Conservation (phyloP, 495 filamentous ascomycete genomes). For the Aspergillus ellipticus region DNA sequence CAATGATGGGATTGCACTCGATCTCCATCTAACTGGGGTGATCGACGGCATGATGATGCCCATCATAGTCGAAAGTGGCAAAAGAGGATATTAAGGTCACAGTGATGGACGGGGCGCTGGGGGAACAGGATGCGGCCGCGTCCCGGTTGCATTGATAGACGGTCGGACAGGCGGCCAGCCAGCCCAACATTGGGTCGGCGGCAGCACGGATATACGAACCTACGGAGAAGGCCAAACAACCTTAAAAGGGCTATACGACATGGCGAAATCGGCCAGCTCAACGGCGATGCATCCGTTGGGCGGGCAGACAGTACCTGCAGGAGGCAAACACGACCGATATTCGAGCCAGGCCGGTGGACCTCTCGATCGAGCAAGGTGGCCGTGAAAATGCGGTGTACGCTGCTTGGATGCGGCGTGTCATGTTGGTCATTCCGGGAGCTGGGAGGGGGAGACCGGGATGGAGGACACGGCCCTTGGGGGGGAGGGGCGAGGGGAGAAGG, state of each 20-base stretch:
- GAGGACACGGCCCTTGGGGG: not conserved
- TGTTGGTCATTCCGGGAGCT: not conserved
- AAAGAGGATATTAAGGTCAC: not conserved
- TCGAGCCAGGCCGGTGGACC: slow-evolving; percentile 1
- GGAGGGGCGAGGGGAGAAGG: not conserved
- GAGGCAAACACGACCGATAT: slow-evolving; percentile 4
- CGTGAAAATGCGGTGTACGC: slow-evolving; percentile 6
- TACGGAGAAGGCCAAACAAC: not conserved
- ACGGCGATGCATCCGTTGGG: slow-evolving; percentile 1
- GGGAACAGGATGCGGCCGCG: not conserved
- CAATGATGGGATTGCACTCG: not conserved
- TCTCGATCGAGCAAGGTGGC: not conserved
- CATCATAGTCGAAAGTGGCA: not conserved
- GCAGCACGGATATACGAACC: not conserved
- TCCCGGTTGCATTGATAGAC: not conserved
- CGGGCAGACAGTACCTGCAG: slow-evolving; percentile 5
- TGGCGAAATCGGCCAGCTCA: not conserved
- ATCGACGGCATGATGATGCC: not conserved
- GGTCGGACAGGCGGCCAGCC: not conserved
- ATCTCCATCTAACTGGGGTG: slow-evolving; percentile 1
- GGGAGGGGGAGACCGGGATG: too few species aligned
- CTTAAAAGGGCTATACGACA: not conserved
- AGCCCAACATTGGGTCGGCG: slow-evolving; percentile 3
- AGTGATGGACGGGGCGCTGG: not conserved
- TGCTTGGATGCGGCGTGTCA: slow-evolving; percentile 1